A percentile compares a stretch with the other conserved stretches of the same genome.
Conservation (phyloP, 441 rosid genomes). For the Brassica hybrid region DNA sequence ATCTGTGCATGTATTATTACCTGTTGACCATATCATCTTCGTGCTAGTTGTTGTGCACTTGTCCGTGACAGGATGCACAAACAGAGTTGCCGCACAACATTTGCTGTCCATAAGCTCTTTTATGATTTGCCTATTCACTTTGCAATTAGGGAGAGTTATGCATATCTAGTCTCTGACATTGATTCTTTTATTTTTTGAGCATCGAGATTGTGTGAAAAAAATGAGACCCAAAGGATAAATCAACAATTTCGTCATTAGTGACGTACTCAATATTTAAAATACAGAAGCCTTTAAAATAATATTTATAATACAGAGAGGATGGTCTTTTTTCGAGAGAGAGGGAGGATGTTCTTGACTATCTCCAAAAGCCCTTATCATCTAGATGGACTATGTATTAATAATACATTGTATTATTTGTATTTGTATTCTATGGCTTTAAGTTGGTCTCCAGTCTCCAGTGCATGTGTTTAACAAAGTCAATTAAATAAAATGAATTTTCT, state of each 20-base stretch:
- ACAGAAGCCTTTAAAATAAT: too few species aligned
- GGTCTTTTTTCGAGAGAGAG: too few species aligned
- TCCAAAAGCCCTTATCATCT: neutral
- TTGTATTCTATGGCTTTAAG: neutral
- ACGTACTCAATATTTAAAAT: neutral
- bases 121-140: neutral
- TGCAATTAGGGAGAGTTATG: neutral
- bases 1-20: too few species aligned
- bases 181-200: neutral
- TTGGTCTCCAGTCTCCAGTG: constrained; percentile 7
- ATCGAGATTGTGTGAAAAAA: neutral
- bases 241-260: too few species aligned
- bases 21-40: too few species aligned
- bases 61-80: too few species aligned
- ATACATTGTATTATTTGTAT: constrained; percentile 9
- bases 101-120: neutral
- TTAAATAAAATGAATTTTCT: neutral
- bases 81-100: neutral
- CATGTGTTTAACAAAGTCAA: constrained; percentile 11
- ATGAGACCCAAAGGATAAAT: too few species aligned
- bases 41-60: too few species aligned
- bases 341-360: neutral
- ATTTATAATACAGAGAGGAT: neutral
- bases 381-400: neutral
- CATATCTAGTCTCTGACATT: neutral